Evolutionary conservation across 352 stramenopile genomes (phyloP).

Genomic region (Phytopythium kandeliae): DNA sequence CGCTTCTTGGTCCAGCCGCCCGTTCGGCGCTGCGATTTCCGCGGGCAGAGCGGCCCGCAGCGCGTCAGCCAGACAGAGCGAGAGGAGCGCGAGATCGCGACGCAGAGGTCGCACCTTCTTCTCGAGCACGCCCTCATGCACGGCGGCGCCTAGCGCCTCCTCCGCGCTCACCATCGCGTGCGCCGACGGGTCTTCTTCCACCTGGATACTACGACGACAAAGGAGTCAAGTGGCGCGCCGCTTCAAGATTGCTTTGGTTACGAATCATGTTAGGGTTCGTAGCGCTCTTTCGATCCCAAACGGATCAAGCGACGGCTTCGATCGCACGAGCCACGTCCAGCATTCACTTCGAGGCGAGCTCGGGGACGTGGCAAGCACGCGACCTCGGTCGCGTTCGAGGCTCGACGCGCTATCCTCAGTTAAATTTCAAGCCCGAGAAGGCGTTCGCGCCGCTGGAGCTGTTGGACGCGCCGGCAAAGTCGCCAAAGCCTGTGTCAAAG

Average conservation of each 20-base stretch:
- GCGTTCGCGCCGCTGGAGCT: slow-evolving; percentile 7
- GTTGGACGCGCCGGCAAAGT: slow-evolving; percentile 4
- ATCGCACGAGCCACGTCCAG: too few relatives aligned
- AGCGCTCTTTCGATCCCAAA: too few relatives aligned
- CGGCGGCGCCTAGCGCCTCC: slow-evolving; percentile 45
- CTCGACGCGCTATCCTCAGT: slow-evolving; percentile 3
- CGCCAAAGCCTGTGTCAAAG: slow-evolving; percentile 10
- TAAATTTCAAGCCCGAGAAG: slow-evolving; percentile 17
- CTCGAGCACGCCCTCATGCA: slow-evolving; percentile 58
- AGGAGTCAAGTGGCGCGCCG: too few relatives aligned
- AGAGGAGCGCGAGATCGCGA: not conserved
- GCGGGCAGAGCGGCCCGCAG: not conserved
- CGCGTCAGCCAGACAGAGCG: not conserved
- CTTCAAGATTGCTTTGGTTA: too few relatives aligned
- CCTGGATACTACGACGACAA: too few relatives aligned
- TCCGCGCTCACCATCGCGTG: slow-evolving; percentile 56
- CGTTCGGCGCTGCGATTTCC: slow-evolving; percentile 35
- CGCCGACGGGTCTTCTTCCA: slow-evolving; percentile 7
- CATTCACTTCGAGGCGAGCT: too few relatives aligned
- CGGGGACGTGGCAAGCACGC: too few relatives aligned
- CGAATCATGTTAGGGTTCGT: too few relatives aligned
- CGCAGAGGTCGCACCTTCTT: slow-evolving; percentile 34
- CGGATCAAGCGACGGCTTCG: too few relatives aligned
- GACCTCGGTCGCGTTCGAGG: too few relatives aligned
- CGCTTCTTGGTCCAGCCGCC: slow-evolving; percentile 79